phyloP scores from a whole-genome alignment of 805 yeast genomes.

The Hanseniaspora valbyensis region DNA sequence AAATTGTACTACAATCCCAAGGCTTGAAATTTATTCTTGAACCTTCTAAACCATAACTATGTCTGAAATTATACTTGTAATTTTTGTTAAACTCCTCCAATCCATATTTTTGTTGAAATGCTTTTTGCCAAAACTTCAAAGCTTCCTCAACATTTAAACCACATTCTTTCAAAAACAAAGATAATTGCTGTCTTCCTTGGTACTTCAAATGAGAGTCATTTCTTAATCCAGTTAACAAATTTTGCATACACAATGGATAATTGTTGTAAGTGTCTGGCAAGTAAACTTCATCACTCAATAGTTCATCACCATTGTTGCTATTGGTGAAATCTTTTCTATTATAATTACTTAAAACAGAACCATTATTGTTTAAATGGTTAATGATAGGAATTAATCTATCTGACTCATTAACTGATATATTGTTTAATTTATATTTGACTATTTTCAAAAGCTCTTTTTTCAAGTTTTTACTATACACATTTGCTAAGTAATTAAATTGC shows the following conservation, averaged over 20 bases:
- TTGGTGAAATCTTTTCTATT: slow-evolving; percentile 30
- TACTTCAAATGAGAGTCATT: slow-evolving; percentile 65
- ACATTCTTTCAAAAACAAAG: slow-evolving; percentile 76
- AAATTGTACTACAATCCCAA: slow-evolving; percentile 68
- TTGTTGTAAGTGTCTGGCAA: slow-evolving; percentile 45
- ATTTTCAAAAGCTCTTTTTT: slow-evolving; percentile 48
- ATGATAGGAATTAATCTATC: slow-evolving; percentile 78
- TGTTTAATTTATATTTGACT: slow-evolving; percentile 62
- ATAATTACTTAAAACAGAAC: slow-evolving; percentile 49
- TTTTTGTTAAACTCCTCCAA: slow-evolving; percentile 76
- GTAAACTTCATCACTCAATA: slow-evolving; percentile 53
- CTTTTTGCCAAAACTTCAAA: slow-evolving; percentile 66
- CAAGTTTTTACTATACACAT: slow-evolving; percentile 53
- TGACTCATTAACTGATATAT: slow-evolving; percentile 59
- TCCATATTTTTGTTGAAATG: slow-evolving; percentile 54
- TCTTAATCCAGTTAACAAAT: slow-evolving; percentile 51
- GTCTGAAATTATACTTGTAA: slow-evolving; percentile 78
- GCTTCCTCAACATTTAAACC: slow-evolving; percentile 86
- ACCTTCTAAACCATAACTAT: slow-evolving; percentile 87
- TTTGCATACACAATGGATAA: slow-evolving; percentile 73
- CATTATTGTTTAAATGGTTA: slow-evolving; percentile 56
- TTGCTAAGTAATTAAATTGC: slow-evolving; percentile 58
- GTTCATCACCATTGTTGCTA: slow-evolving; percentile 33
- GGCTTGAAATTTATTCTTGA: slow-evolving; percentile 76
- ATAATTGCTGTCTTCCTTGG: slow-evolving; percentile 74